phyloP scores from a whole-genome alignment of 306 rosid genomes.

The Prunus campanulata region DNA sequence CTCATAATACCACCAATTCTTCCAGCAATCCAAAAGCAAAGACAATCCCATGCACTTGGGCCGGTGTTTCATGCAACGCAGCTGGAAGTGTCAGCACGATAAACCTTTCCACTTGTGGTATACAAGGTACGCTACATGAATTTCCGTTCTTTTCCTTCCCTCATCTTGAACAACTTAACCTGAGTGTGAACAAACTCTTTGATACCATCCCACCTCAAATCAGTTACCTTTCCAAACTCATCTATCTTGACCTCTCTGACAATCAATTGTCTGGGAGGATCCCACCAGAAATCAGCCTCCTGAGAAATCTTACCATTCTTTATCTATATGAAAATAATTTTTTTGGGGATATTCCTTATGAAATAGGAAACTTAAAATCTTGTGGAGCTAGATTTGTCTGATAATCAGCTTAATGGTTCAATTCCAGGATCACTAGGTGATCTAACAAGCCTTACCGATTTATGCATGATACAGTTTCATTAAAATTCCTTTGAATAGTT shows the following conservation, averaged over 20 bases:
- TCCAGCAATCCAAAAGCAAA: not conserved
- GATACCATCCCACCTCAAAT: not conserved
- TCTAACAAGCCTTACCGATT: too few relatives aligned
- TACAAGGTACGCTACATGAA: conserved; percentile 16
- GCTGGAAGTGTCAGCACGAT: not conserved
- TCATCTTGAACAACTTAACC: conserved; percentile 15
- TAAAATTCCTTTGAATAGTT: too few relatives aligned
- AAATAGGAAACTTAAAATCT: not conserved
- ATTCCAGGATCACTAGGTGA: too few relatives aligned
- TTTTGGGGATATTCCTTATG: not conserved
- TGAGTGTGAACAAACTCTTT: conserved; percentile 1
- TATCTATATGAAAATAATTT: not conserved
- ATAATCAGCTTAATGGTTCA: too few relatives aligned
- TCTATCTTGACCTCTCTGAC: not conserved
- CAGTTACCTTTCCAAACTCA: not conserved
- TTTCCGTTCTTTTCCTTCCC: not conserved
- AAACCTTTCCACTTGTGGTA: conserved; percentile 1
- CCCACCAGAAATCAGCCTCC: not conserved
- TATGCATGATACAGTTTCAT: too few relatives aligned
- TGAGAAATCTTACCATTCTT: not conserved
- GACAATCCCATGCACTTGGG: not conserved
- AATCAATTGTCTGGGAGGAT: not conserved
- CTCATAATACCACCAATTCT: not conserved
- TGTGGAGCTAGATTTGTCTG: too few relatives aligned
- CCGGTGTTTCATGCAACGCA: conserved; percentile 16